Base-by-base conservation (phyloP, 2,329 filamentous ascomycete genomes). In the Pseudogymnoascus sp. region DNA sequence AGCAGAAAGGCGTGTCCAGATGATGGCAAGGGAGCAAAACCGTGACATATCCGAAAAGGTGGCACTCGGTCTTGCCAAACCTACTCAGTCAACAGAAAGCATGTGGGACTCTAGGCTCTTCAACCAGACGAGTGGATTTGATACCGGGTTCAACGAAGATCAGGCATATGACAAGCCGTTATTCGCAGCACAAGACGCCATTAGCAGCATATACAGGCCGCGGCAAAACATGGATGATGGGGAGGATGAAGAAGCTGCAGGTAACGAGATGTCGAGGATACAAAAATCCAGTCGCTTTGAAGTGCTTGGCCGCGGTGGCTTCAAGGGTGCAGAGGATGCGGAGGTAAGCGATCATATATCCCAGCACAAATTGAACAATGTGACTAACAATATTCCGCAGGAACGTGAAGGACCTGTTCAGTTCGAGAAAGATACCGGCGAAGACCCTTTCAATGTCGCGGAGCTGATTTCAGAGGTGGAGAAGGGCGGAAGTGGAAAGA, bases 31-130 rank as follows among this genome's bases (percentile, higher is more conserved):
- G 23, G 93, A 97, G 75, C 93, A 97, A 74, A 93, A 96, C 74
- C 90, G 95, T 68, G 95, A 99, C 75, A 96, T 99, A 59, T 95
- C 90, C 1, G 95, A 99, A 74, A 97, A 97, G 79, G 90, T 99
- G 35, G 95, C 95, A 1, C 83, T 99, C 5, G 95, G 95, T 3
- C 78, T 97, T 59, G 95, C 95, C 5, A 99, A 97, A 75, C 95
- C 95, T 2, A 97, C 95, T 3, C 89, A 95, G 73, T 90, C 88
- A 60, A 88, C 88, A 62, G 95, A 99, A 75, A 88, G 90, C 23
- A 97, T 97, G 95, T 99, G 96, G 78, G 95, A 99, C 77, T 96
- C 92, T 1, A 83, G 95, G 41, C 78, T 99, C 31, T 99, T 99
- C 78, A 97, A 97, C 77, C 91, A 96, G 77, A 89, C 87, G 5